Conservation (phyloP, 768 basidiomycete genomes). For the Obba rivulosa region DNA sequence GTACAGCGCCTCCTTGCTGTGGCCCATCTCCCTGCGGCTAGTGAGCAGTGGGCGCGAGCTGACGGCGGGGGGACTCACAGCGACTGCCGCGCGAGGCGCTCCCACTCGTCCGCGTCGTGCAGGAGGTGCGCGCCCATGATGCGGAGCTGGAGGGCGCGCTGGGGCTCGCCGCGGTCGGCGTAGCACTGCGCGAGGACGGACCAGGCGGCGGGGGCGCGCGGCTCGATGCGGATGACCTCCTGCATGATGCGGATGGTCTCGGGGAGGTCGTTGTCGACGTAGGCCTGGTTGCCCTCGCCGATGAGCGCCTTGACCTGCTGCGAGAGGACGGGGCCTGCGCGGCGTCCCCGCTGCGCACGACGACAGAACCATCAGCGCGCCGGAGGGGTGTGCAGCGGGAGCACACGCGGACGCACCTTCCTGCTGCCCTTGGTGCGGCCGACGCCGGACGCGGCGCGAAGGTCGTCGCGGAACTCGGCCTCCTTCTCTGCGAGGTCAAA, state of each 20-base stretch:
- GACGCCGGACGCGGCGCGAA: slow-evolving; percentile 70
- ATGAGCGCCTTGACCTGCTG: slow-evolving; percentile 70
- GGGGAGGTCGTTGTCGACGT: slow-evolving; percentile 61
- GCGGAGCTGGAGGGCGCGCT: slow-evolving; percentile 74
- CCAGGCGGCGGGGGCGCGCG: slow-evolving; percentile 81
- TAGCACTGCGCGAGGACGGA: slow-evolving; percentile 82
- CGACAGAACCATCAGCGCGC: not conserved
- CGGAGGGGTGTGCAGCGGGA: slow-evolving; percentile 7
- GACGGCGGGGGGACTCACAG: slow-evolving; percentile 30
- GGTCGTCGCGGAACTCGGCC: slow-evolving; percentile 66
- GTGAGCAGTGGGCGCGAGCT: not conserved
- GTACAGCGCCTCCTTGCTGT: slow-evolving; percentile 83
- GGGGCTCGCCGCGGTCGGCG: slow-evolving; percentile 59
- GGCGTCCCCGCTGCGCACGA: slow-evolving; percentile 31
- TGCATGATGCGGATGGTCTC: slow-evolving; percentile 78
- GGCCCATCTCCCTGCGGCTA: slow-evolving; percentile 54
- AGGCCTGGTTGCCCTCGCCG: slow-evolving; percentile 84
- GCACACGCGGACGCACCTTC: slow-evolving; percentile 32
- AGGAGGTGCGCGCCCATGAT: slow-evolving; percentile 89
- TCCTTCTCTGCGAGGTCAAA: slow-evolving; percentile 64
- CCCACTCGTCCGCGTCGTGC: slow-evolving; percentile 86
- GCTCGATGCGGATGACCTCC: slow-evolving; percentile 92
- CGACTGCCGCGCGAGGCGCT: slow-evolving; percentile 67
- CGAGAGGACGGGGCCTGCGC: slow-evolving; percentile 55
- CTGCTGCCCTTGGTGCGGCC: slow-evolving; percentile 44